Conservation (phyloP, 495 filamentous ascomycete species). For the Hyaloscypha hepaticicola region DNA sequence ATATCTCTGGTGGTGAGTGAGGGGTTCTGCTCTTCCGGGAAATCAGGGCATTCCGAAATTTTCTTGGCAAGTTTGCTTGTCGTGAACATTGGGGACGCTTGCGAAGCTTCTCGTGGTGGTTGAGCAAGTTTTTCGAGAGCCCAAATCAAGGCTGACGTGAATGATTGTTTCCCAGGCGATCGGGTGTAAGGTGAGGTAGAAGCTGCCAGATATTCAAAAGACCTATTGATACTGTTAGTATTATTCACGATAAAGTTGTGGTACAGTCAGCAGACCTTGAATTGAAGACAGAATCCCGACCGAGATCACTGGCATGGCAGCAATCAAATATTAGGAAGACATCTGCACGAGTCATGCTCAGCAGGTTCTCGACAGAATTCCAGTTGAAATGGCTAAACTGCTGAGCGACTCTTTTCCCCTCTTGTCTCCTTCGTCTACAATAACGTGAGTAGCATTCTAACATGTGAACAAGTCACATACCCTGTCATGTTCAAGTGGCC, state of each 20-base stretch:
- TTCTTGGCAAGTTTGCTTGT: constrained; percentile 15
- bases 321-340: constrained; percentile 14
- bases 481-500: constrained; percentile 12
- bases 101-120: constrained; percentile 7
- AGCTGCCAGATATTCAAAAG: constrained; percentile 19
- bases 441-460: background rate
- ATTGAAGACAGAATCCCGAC: constrained; percentile 11
- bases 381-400: constrained; percentile 11
- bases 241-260: background rate
- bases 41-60: constrained; percentile 10
- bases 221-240: constrained; percentile 4
- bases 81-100: constrained; percentile 12
- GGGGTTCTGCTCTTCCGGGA: constrained; percentile 12
- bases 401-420: background rate
- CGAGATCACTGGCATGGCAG: constrained; percentile 12
- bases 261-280: constrained; percentile 7
- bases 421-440: constrained; percentile 1
- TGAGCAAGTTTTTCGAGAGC: constrained; percentile 12
- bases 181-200: constrained; percentile 6
- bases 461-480: background rate
- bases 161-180: constrained; percentile 13
- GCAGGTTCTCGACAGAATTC: constrained; percentile 8
- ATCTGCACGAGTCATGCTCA: constrained; percentile 5
- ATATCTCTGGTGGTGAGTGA: constrained; percentile 16
- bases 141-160: constrained; percentile 19